phyloP scores from a whole-genome alignment of 257 asterid genomes.

The Solanum pennellii region DNA sequence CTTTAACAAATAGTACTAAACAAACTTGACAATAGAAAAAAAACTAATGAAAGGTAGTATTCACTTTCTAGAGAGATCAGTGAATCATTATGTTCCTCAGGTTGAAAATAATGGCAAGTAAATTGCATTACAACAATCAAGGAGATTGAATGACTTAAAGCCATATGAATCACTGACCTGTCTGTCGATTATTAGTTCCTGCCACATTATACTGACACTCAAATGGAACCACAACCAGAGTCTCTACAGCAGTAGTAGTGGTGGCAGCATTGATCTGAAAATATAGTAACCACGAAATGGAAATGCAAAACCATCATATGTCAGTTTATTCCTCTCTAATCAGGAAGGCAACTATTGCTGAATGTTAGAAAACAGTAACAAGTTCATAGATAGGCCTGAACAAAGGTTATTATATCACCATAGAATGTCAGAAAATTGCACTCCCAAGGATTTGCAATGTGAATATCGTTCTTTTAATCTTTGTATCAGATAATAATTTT shows the following conservation, averaged over 20 bases:
- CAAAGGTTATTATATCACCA: neutral
- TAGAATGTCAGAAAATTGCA: neutral
- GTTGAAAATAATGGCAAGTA: neutral
- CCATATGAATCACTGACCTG: slow-evolving; percentile 36
- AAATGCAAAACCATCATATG: neutral
- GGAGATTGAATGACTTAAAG: neutral
- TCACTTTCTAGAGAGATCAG: neutral
- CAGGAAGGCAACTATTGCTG: neutral
- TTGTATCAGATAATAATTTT: neutral
- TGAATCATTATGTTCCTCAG: neutral
- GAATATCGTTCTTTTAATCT: neutral
- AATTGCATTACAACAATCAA: neutral
- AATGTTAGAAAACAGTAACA: neutral
- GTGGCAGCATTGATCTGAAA: slow-evolving; percentile 36
- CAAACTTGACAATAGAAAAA: neutral
- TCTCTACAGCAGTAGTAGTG: slow-evolving; percentile 33
- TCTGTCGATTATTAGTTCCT: slow-evolving; percentile 38
- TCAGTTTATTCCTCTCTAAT: slow-evolving; percentile 4
- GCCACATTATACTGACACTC: slow-evolving; percentile 46
- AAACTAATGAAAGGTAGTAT: neutral
- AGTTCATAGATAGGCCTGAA: too few relatives aligned
- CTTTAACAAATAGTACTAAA: neutral
- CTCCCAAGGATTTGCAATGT: neutral
- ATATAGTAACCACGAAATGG: neutral
- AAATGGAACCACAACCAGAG: slow-evolving; percentile 13